phyloP scores from a whole-genome alignment of 2,329 filamentous ascomycete species.

The Botrytis paeoniae region DNA sequence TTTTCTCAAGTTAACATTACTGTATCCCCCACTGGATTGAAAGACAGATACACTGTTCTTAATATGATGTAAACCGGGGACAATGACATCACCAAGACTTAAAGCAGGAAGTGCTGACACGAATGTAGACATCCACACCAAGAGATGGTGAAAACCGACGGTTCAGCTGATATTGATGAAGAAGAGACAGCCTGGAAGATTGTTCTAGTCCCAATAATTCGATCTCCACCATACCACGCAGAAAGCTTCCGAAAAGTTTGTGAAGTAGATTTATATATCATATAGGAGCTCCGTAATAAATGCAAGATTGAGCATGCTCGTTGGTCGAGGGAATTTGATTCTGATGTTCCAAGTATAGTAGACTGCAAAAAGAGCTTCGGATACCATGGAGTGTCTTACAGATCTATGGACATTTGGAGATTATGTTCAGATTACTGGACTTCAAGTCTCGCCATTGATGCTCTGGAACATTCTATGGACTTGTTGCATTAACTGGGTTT shows the following conservation, averaged over 20 bases:
- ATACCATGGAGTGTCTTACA: too few relatives aligned
- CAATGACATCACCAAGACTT: rapidly evolving
- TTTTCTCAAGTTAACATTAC: background rate
- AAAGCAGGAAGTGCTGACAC: background rate
- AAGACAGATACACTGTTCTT: background rate
- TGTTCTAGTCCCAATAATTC: background rate
- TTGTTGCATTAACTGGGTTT: background rate
- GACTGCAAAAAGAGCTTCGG: background rate
- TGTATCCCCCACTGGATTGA: rapidly evolving
- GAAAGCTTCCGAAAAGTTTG: rapidly evolving
- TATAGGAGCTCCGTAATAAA: background rate
- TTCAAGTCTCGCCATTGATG: background rate
- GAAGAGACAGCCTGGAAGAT: too few relatives aligned
- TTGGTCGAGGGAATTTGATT: background rate
- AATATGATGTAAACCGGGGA: background rate
- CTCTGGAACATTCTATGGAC: too few relatives aligned
- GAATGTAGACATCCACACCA: background rate
- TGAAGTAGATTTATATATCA: background rate
- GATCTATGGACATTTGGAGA: background rate
- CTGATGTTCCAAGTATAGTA: background rate
- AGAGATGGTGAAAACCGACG: background rate
- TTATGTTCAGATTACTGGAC: background rate
- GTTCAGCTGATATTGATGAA: background rate
- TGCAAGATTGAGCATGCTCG: rapidly evolving
- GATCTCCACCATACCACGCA: rapidly evolving